phyloP scores from a whole-genome alignment of 805 yeast genomes.

The Groenewaldozyma salmanticensis region DNA sequence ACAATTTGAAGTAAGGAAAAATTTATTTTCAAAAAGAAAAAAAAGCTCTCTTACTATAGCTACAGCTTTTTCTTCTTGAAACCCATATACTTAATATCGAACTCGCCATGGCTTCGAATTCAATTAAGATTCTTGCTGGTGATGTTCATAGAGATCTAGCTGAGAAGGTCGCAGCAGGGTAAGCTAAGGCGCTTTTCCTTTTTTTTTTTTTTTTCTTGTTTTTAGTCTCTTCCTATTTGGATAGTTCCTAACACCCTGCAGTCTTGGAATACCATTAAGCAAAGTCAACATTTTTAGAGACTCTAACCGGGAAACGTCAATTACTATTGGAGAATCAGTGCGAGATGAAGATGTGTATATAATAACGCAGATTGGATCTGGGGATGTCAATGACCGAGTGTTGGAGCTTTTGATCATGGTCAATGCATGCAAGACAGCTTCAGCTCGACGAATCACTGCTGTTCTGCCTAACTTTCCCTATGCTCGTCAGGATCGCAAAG shows the following conservation, averaged over 20 bases:
- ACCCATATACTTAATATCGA: neutral
- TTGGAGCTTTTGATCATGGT: slow-evolving; percentile 85
- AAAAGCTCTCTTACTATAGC: too few species aligned
- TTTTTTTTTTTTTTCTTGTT: neutral
- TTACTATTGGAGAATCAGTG: slow-evolving; percentile 80
- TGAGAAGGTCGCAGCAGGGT: slow-evolving; percentile 52
- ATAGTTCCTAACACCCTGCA: slow-evolving; percentile 6
- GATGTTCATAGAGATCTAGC: slow-evolving; percentile 68
- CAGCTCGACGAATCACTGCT: slow-evolving; percentile 90
- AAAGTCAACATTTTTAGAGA: slow-evolving; percentile 74
- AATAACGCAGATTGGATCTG: slow-evolving; percentile 66
- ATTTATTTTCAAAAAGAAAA: too few species aligned
- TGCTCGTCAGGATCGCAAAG: slow-evolving; percentile 96
- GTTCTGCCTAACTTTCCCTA: slow-evolving; percentile 95
- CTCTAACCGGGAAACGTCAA: slow-evolving; percentile 79
- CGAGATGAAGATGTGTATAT: slow-evolving; percentile 68
- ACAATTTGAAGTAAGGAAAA: too few species aligned
- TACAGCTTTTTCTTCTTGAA: too few species aligned
- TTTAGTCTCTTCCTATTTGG: slow-evolving; percentile 1
- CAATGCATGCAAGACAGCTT: slow-evolving; percentile 90
- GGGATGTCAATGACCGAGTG: slow-evolving; percentile 75
- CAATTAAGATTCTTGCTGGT: slow-evolving; percentile 50
- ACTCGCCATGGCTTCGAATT: slow-evolving; percentile 32
- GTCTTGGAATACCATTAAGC: slow-evolving; percentile 57
- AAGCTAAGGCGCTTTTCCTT: slow-evolving; percentile 4